phyloP scores from a whole-genome alignment of 495 filamentous ascomycete species.

The Copromyces sp. region DNA sequence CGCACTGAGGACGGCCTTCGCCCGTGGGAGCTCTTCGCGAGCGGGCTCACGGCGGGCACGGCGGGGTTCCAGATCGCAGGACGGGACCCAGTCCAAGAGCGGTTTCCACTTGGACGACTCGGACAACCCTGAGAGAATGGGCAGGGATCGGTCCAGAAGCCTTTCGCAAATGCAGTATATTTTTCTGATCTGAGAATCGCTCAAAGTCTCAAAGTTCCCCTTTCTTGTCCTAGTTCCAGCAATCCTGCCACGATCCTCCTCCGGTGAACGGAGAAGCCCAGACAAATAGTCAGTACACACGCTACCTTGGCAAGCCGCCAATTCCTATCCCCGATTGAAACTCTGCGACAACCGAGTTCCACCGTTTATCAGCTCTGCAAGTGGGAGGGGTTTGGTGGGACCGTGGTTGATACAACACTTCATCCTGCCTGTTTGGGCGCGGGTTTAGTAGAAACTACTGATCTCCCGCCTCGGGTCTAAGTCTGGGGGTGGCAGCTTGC shows the following conservation, averaged over 20 bases:
- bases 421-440: not conserved
- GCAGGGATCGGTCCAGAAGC: not conserved
- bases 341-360: not conserved
- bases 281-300: not conserved
- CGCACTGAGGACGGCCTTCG: not conserved
- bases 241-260: not conserved
- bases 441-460: not conserved
- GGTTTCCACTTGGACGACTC: not conserved
- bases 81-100: not conserved
- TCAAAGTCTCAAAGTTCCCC: not conserved
- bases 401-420: not conserved
- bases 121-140: not conserved
- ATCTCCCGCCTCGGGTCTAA: not conserved
- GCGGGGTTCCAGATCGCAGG: not conserved
- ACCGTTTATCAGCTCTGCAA: not conserved
- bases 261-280: not conserved
- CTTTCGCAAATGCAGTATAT: not conserved
- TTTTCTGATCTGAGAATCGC: not conserved
- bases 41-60: not conserved
- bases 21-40: not conserved
- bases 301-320: not conserved
- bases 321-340: not conserved
- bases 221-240: not conserved
- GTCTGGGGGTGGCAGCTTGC: not conserved
- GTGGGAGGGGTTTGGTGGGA: not conserved